These are phyloP conservation scores for Aspergillus bridgeri DNA, from an alignment of 495 filamentous ascomycete genomes.

Conservation along the genomic window DNA sequence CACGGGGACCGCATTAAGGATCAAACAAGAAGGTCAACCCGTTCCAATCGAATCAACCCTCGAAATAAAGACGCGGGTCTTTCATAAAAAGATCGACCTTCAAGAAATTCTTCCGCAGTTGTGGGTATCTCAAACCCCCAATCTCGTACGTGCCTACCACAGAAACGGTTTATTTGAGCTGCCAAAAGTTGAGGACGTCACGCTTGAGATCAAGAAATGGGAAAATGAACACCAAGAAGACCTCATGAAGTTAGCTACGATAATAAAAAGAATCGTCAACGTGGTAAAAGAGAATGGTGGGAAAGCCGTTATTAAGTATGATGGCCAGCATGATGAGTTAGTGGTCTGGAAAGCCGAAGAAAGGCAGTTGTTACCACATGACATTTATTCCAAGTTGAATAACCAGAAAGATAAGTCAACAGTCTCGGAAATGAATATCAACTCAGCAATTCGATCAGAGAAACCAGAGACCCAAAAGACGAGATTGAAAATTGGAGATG, in stretches of 20 bases:
- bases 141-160: conserved; percentile 48
- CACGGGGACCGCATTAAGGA: conserved; percentile 24
- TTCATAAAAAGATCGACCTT: conserved; percentile 31
- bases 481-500: background rate
- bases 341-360: conserved; percentile 20
- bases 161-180: conserved; percentile 34
- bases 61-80: conserved; percentile 50
- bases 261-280: conserved; percentile 36
- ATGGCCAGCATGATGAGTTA: conserved; percentile 24
- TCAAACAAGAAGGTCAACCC: conserved; percentile 30
- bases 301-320: conserved; percentile 31
- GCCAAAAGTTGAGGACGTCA: conserved; percentile 38
- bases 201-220: conserved; percentile 32
- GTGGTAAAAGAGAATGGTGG: conserved; percentile 27
- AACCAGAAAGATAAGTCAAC: background rate
- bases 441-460: background rate
- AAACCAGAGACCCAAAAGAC: background rate
- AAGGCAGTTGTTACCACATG: conserved; percentile 33
- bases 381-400: conserved; percentile 18
- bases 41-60: conserved; percentile 36
- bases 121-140: conserved; percentile 50
- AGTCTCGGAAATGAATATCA: background rate
- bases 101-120: conserved; percentile 42
- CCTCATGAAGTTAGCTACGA: conserved; percentile 28
- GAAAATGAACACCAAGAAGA: conserved; percentile 32